Base-by-base conservation (phyloP, 1,284 basidiomycete species). In the Malassezia restricta region DNA sequence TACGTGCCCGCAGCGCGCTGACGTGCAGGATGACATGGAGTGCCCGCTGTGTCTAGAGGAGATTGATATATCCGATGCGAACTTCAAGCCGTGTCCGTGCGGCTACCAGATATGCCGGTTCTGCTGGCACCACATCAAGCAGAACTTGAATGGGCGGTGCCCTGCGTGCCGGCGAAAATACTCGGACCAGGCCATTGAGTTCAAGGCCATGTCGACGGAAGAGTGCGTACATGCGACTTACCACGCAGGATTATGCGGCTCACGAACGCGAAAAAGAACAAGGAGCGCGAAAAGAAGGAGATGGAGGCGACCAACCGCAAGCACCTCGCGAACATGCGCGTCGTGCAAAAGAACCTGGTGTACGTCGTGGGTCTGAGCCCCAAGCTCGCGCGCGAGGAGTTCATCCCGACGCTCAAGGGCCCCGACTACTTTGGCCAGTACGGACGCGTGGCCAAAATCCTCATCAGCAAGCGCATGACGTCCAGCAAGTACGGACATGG, bases 21-120 rank as follows among this genome's bases (percentile, higher is more conserved):
- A 48, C 47, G 33, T 40, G 38, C 60, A 94, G 89, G 94, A 98
- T 76, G 90, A 95, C 70, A 86, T 87, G 64, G 92, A 98, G 70
- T 99, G 94, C 76, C 89, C 94, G 43, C 82, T 99, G 59, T 99
- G 94, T 77, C 82, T 96, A 52, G 94, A 98, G 74, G 91, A 95
- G 76, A 90, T 99, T 82, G 94, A 98, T 76, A 82, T 98, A 60
- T 91, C 90, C 39, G 94, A 99, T 79, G 82, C 95, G 73, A 94
- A 95, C 79, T 99, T 99, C 79, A 94, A 92, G 78, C 94, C 94
- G 15, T 99, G 94, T 76, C 83, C 91, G 50, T 99, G 94, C 76
- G 94, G 94, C 62, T 94, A 98, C 77, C 91, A 96, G 90, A 91
- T 99, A 65, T 99, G 94, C 75, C 86, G 91, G 56, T 99, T 99